Percentiles rank a stretch among this genome's conserved stretches.
phyloP scores from a whole-genome alignment of 306 rosid species.

The Dalbergia cultrata region DNA sequence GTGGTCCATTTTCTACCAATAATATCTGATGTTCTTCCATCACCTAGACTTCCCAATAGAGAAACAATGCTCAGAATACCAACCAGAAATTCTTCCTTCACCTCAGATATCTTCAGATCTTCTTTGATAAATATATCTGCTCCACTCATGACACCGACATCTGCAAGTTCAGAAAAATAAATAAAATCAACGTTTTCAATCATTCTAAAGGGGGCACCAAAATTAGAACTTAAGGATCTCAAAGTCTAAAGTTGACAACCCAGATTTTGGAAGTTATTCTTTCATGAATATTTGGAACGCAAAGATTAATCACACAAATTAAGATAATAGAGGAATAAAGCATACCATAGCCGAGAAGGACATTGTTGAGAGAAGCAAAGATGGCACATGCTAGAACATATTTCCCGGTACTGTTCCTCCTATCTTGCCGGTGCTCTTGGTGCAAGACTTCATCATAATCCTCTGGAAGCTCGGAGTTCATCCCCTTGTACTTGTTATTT shows the following conservation, averaged over 20 bases:
- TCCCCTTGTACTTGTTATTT: constrained; percentile 72
- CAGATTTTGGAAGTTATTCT: background rate
- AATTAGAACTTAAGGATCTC: background rate
- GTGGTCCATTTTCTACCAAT: constrained; percentile 88
- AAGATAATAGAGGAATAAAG: background rate
- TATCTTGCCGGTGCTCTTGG: constrained; percentile 47
- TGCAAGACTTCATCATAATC: constrained; percentile 55
- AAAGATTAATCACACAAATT: constrained; percentile 1
- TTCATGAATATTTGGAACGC: background rate
- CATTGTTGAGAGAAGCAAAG: constrained; percentile 88
- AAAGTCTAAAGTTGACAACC: background rate
- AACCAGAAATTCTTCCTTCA: constrained; percentile 72
- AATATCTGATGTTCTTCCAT: constrained; percentile 77
- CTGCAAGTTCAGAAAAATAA: constrained; percentile 49
- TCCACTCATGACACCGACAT: constrained; percentile 94
- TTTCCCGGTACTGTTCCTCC: constrained; percentile 58
- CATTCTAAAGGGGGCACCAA: constrained; percentile 5
- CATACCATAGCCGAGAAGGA: constrained; percentile 87
- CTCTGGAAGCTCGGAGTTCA: constrained; percentile 62
- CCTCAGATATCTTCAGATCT: constrained; percentile 83
- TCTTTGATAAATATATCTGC: constrained; percentile 80
- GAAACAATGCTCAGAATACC: constrained; percentile 85
- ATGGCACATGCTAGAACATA: constrained; percentile 78
- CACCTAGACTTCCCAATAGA: constrained; percentile 78
- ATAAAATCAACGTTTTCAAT: background rate